These are phyloP conservation scores for Quambalaria eucalypti DNA, from an alignment of 1,284 basidiomycete species.

Conservation along the genomic window DNA sequence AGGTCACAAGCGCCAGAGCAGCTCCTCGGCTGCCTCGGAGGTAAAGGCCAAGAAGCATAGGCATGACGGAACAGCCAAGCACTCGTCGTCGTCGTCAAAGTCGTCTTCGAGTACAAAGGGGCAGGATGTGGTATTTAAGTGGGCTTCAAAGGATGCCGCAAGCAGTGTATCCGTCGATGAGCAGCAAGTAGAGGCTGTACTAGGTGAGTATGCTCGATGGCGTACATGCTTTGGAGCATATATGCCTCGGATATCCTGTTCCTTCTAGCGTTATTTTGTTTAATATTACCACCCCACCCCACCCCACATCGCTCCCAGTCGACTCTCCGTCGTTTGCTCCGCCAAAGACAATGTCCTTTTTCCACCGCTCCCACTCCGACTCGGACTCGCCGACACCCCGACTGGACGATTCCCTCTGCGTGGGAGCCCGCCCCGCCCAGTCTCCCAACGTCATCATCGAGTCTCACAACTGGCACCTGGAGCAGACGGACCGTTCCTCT, in stretches of 20 bases:
- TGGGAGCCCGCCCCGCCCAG: background rate
- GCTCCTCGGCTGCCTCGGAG: too few species aligned
- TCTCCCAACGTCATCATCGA: background rate
- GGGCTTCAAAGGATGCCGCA: too few species aligned
- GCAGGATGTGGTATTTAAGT: too few species aligned
- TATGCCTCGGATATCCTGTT: too few species aligned
- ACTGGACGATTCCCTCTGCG: background rate
- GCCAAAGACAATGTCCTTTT: background rate
- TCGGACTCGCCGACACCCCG: background rate
- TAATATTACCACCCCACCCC: too few species aligned
- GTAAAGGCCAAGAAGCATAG: too few species aligned
- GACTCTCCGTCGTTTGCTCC: background rate
- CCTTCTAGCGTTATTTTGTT: too few species aligned
- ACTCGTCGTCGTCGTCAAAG: too few species aligned
- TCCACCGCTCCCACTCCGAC: background rate
- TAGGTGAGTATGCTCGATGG: background rate
- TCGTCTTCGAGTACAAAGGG: too few species aligned
- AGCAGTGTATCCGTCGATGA: too few species aligned
- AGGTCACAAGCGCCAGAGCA: too few species aligned
- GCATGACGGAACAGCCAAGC: too few species aligned
- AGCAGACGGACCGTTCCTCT: background rate
- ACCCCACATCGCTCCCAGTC: background rate
- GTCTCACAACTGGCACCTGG: background rate
- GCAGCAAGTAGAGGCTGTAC: background rate
- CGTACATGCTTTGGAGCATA: background rate